Evolutionary conservation across 352 stramenopile species (phyloP), one percentile per base, ranked within the genome.

Genomic region (Pythium chondricola): DNA sequence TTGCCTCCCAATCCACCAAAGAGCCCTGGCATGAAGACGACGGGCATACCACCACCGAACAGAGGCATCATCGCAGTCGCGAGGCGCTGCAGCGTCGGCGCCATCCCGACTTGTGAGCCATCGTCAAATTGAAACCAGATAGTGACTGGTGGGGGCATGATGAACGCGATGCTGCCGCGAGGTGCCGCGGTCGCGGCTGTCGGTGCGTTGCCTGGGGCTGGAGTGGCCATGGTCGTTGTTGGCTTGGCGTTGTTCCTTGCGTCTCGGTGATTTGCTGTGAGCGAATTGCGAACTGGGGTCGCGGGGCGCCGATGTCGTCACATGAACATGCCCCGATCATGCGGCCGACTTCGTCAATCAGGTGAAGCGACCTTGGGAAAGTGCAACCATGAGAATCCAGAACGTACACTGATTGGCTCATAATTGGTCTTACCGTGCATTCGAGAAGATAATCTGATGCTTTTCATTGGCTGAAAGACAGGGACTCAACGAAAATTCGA

Each of bases 51-150:
- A n/a, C n/a, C n/a, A n/a, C n/a, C n/a, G n/a, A n/a, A n/a, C n/a
- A n/a, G n/a, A n/a, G n/a, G n/a, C 24, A 65, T 27, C 39, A 66
- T 37, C 8, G 69, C 72, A 48, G 65, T 72, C 36, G 74, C 40
- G 27, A 80, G 58, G 13, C 39, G 56, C 21, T 56, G 42, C 1
- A 71, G 71, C 9, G 73, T 65, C 40, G 76, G 73, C 20, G 63
- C 73, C 51, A 84, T 67, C 14, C 55, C 58, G 41, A 88, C 20
- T 27, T 71, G 71, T 39, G 67, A 50, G 18, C 77, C 74, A 43
- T 85, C 61, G 26, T 66, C 59, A 30, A 89, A 75, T 44, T 86
- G 72, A 40, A 89, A 48, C 45, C 56, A 79, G 43, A 84, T 39
- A 1, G 77, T 86, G 45, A 82, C 69, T 30, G 33, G 74, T 29